These are phyloP conservation scores for Saccharomycopsis fibuligera DNA, from an alignment of 805 yeast species.

Conservation along the genomic window DNA sequence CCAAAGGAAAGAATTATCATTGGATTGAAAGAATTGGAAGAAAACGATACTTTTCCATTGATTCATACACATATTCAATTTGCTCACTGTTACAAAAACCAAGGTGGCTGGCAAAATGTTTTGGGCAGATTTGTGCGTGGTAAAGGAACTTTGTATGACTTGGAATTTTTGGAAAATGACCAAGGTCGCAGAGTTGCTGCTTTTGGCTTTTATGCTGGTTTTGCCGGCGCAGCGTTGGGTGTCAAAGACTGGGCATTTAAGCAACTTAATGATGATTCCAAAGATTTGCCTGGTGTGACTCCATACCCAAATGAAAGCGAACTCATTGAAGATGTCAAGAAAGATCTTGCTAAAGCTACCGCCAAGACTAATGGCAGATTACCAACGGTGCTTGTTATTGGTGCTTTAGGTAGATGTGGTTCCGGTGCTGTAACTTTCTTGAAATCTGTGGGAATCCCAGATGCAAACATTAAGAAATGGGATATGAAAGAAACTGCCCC, in stretches of 20 bases:
- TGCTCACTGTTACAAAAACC: slow-evolving; percentile 98
- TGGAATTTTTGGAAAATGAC: slow-evolving; percentile 91
- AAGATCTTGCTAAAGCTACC: slow-evolving; percentile 46
- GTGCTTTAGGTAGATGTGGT: slow-evolving; percentile 98
- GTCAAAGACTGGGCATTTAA: slow-evolving; percentile 91
- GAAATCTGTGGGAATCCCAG: slow-evolving; percentile 82
- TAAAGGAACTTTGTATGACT: slow-evolving; percentile 82
- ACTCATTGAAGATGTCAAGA: slow-evolving; percentile 65
- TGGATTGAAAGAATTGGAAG: slow-evolving; percentile 93
- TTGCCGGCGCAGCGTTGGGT: slow-evolving; percentile 98
- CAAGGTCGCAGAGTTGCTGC: slow-evolving; percentile 99
- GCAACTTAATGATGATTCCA: slow-evolving; percentile 51
- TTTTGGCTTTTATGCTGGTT: slow-evolving; percentile 99
- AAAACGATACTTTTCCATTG: slow-evolving; percentile 81
- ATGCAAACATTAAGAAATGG: slow-evolving; percentile 80
- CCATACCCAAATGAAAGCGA: slow-evolving; percentile 79
- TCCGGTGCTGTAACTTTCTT: slow-evolving; percentile 89
- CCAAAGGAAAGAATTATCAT: slow-evolving; percentile 85
- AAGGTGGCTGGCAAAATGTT: slow-evolving; percentile 95
- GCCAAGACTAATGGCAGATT: slow-evolving; percentile 47
- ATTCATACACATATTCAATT: slow-evolving; percentile 96
- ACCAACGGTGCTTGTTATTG: slow-evolving; percentile 85
- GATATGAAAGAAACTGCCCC: slow-evolving; percentile 93
- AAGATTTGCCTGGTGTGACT: slow-evolving; percentile 69
- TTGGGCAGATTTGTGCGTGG: slow-evolving; percentile 86